Percentiles rank a stretch among this genome's conserved stretches.
Evolutionary conservation across 2,329 filamentous ascomycete species (phyloP).

Genomic region (Aspergillus puulaauensis): DNA sequence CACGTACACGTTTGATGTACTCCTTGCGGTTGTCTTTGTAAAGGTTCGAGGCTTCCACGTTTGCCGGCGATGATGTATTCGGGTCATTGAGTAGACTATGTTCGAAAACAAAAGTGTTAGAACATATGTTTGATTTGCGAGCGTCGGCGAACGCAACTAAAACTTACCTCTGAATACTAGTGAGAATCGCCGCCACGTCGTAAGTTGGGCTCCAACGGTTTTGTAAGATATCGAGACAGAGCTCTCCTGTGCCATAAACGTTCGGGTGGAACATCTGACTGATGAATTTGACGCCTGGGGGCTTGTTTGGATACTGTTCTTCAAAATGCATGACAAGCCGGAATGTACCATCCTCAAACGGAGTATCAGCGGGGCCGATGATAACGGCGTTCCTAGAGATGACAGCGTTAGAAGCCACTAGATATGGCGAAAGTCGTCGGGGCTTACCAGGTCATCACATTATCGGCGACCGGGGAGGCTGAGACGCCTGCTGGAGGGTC

Average conservation of each 20-base stretch:
- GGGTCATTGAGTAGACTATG: slow-evolving; percentile 89
- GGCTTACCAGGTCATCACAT: slow-evolving; percentile 42
- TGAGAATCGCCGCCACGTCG: slow-evolving; percentile 94
- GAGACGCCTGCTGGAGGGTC: slow-evolving; percentile 96
- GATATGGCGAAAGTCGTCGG: neutral
- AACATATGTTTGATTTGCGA: neutral
- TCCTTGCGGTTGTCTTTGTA: slow-evolving; percentile 98
- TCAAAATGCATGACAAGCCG: slow-evolving; percentile 98
- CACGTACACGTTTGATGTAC: slow-evolving; percentile 89
- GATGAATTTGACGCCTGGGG: slow-evolving; percentile 96
- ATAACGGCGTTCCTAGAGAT: slow-evolving; percentile 88
- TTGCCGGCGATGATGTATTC: slow-evolving; percentile 96
- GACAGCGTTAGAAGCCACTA: neutral
- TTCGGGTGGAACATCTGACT: slow-evolving; percentile 99
- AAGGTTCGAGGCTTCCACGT: slow-evolving; percentile 95
- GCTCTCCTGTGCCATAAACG: slow-evolving; percentile 93
- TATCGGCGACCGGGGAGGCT: slow-evolving; percentile 79
- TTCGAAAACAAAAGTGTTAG: neutral
- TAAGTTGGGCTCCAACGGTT: slow-evolving; percentile 99
- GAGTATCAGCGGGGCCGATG: slow-evolving; percentile 93
- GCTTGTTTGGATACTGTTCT: slow-evolving; percentile 98
- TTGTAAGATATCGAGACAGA: slow-evolving; percentile 94
- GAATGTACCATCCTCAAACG: slow-evolving; percentile 98
- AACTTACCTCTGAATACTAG: slow-evolving; percentile 88
- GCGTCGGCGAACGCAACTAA: neutral